Percentiles rank a stretch among this genome's conserved stretches.
Conservation (phyloP, 176 grass and related monocot genomes). For the Triticum timopheevii region DNA sequence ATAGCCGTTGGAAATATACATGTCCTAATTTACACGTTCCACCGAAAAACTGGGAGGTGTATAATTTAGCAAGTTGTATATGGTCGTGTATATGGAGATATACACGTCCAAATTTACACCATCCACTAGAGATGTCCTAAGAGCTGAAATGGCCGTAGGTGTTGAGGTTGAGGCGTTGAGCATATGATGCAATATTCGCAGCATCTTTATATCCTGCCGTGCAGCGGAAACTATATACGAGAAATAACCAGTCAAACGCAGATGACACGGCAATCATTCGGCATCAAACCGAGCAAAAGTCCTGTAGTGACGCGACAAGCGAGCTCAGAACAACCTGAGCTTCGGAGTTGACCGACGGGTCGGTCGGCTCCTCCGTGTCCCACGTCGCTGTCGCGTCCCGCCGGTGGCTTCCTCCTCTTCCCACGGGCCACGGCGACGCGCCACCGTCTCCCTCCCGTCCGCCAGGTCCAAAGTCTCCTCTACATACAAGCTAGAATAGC, state of each 20-base stretch:
- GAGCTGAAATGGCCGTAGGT: no score
- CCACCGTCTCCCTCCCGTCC: conserved; percentile 3
- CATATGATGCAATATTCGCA: not conserved
- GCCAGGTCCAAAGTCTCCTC: conserved; percentile 5
- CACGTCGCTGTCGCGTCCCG: conserved; percentile 17
- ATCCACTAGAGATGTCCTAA: no score
- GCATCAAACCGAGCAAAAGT: not conserved
- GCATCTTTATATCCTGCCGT: not conserved
- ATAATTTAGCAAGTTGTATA: no score
- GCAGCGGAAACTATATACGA: not conserved
- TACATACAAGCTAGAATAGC: not conserved
- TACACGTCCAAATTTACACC: no score
- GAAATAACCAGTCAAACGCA: not conserved
- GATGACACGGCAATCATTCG: not conserved
- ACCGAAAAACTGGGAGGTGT: no score
- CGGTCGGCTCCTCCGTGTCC: conserved; percentile 7
- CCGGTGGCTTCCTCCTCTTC: not conserved
- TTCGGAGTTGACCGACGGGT: not conserved
- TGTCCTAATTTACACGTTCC: no score
- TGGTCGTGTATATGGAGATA: no score
- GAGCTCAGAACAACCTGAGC: conserved; percentile 1
- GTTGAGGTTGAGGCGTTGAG: no score
- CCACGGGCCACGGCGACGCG: conserved; percentile 8
- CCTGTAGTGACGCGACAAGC: not conserved
- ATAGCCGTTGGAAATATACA: no score